Evolutionary conservation across 2,329 filamentous ascomycete species (phyloP).

Genomic region (Pestalotiopsis sp.): DNA sequence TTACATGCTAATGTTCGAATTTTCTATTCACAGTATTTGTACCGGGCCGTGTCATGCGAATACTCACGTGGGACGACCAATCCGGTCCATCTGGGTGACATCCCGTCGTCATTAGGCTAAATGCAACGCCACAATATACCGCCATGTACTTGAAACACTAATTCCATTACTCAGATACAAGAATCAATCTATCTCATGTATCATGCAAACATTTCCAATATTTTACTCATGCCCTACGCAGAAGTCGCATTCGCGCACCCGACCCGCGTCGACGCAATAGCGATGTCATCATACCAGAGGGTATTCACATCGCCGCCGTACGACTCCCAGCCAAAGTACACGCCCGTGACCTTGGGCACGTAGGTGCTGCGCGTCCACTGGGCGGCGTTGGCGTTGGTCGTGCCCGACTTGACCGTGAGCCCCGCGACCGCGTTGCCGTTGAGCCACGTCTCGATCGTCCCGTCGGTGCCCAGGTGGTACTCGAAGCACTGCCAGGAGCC

Average conservation of each 20-base stretch:
- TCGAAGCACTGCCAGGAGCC: slow-evolving; percentile 62
- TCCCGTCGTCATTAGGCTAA: not conserved
- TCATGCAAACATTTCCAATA: too few relatives aligned
- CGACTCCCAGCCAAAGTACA: slow-evolving; percentile 68
- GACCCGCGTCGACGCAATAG: slow-evolving; percentile 48
- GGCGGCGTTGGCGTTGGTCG: slow-evolving; percentile 51
- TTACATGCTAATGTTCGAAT: not conserved
- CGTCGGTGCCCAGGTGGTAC: slow-evolving; percentile 61
- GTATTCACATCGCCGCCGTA: slow-evolving; percentile 64
- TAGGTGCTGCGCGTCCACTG: slow-evolving; percentile 54
- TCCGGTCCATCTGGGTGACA: not conserved
- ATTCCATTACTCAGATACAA: not conserved
- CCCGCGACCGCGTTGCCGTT: slow-evolving; percentile 54
- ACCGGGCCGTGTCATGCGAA: not conserved
- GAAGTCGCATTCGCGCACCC: slow-evolving; percentile 40
- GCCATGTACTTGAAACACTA: not conserved
- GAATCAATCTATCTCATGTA: not conserved
- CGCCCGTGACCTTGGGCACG: slow-evolving; percentile 54
- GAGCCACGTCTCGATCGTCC: slow-evolving; percentile 64
- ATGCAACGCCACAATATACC: not conserved
- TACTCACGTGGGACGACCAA: not conserved
- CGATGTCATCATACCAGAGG: slow-evolving; percentile 66
- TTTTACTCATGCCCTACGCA: not conserved
- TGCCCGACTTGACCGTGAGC: slow-evolving; percentile 50
- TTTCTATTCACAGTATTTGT: not conserved